Evolutionary conservation across 352 stramenopile species (phyloP), one percentile per base, ranked within the genome.

Genomic region (Globisporangium emineosum): DNA sequence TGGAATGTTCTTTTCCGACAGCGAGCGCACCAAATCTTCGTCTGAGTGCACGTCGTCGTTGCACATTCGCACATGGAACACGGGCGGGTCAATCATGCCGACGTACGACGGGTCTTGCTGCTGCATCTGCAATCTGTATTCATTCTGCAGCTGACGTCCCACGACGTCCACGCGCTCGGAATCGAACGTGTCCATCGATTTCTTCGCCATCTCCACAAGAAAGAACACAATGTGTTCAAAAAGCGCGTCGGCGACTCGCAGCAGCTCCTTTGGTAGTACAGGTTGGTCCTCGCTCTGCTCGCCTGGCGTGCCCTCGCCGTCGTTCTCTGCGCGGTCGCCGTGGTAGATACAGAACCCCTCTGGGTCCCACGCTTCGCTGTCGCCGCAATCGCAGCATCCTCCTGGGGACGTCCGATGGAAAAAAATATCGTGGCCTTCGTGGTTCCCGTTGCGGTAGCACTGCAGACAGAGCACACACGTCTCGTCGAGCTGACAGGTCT

Each of bases 1-100:
- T 0, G 71, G 61, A 42, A 95, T 91, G 50, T 78, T 57, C 61
- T 96, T 92, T 52, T 88, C 68, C 5, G 71, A 80, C n/a, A 99
- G 67, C 5, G 95, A 98, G 4, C 77, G 78, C 68, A 98, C 97
- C 13, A 99, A 88, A 65, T 99, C 94, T 54, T 99, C 94, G 66
- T 98, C 98, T 3, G 97, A 98, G 70, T 99, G 97, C 3, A 99
- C 93, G 64, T 99, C 97, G 69, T 99, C 97, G 75, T 99, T 99
- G 78, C 98, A 97, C 45, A 99, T 89, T 8, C 96, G 74, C 25
- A 98, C 79, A 57, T 97, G 89, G 43, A 98, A 88, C 9, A 75
- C 67, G n/a, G 78, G 88, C 12, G 42, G 60, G 30, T 25, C 64
- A 53, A 50, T 27, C 25, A 40, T 66, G 55, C 29, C 73, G 65